These are phyloP conservation scores for Pythium rishiriense DNA, from an alignment of 352 stramenopile genomes.

Conservation along the genomic window DNA sequence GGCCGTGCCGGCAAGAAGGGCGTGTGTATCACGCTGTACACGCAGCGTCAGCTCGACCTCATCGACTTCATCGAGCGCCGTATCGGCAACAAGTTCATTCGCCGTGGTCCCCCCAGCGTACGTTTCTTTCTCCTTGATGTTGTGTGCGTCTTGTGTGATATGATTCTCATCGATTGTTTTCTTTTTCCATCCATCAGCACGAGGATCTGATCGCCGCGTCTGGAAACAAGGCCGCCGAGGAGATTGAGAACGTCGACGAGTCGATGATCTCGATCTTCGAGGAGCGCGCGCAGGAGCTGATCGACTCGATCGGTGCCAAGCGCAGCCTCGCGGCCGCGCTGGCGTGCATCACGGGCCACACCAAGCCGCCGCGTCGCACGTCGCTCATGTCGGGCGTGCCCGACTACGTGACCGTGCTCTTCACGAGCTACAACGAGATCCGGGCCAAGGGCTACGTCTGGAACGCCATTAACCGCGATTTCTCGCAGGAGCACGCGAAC, in stretches of 20 bases:
- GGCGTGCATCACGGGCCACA: constrained; percentile 91
- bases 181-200: constrained; percentile 37
- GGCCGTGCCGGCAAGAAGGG: constrained; percentile 95
- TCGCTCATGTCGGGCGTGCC: constrained; percentile 90
- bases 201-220: constrained; percentile 88
- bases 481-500: constrained; percentile 66
- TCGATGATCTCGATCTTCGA: constrained; percentile 79
- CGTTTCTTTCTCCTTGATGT: constrained; percentile 18
- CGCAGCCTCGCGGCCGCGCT: constrained; percentile 80
- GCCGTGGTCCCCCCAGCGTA: constrained; percentile 75
- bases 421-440: constrained; percentile 82
- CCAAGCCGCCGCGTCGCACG: constrained; percentile 63
- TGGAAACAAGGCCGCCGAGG: constrained; percentile 77
- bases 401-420: constrained; percentile 89
- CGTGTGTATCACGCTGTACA: constrained; percentile 97
- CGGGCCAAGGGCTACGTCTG: constrained; percentile 91
- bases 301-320: constrained; percentile 59
- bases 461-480: constrained; percentile 88
- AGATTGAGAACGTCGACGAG: constrained; percentile 81
- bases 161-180: background rate
- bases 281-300: constrained; percentile 62
- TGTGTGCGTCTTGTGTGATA: background rate
- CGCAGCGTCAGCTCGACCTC: constrained; percentile 69
- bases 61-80: constrained; percentile 84
- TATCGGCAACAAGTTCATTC: constrained; percentile 90